Base-by-base conservation (phyloP, 176 grass and related monocot species). In the Oryza rufipogon region DNA sequence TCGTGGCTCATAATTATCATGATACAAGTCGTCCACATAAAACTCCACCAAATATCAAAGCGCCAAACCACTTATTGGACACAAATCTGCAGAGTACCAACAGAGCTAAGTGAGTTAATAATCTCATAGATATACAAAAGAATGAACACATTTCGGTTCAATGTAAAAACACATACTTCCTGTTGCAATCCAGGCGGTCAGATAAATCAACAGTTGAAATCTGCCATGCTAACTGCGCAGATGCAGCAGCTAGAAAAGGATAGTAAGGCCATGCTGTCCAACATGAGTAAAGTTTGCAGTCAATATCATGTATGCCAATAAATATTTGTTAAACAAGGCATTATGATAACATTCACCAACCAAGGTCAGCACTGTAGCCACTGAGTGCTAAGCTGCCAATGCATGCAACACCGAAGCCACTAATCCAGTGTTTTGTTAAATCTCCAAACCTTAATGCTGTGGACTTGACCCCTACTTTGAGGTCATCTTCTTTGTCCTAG, bases 51-150 rank as follows among this genome's bases (percentile, higher is more conserved):
- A 93, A 95, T 64, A 98, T 77, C 23, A 95, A 75, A 65, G 87
- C 95, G 83, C 95, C 92, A 87, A 97, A 93, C 92, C 95, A 97
- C 64, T 97, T 97, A 83, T 95, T 97, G 28, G 95, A 95, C 73
- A 91, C 88, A 83, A 97, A 97, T 60, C 95, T 97, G 85, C 26
- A 64, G 9, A 76, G 9, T 30, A 86, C 16, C 3, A 14, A 90
- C 73, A 25, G 26, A 14, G 36, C 11, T 32, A 32, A 82, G 47
- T 41, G 71, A 89, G 39, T 22, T 70, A 41, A 83, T 42, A 25
- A 86, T 15, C 66, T 22, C 54, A 77, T 45, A 45, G n/a, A 2
- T 13, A 66, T 64, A 44, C 13, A 83, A 73, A 73, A 19, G 3
- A 49, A 41, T 3, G 45, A 80, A 6, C 9, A 85, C 10, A 69